phyloP scores from a whole-genome alignment of 768 basidiomycete species.

The Serendipita sp. region DNA sequence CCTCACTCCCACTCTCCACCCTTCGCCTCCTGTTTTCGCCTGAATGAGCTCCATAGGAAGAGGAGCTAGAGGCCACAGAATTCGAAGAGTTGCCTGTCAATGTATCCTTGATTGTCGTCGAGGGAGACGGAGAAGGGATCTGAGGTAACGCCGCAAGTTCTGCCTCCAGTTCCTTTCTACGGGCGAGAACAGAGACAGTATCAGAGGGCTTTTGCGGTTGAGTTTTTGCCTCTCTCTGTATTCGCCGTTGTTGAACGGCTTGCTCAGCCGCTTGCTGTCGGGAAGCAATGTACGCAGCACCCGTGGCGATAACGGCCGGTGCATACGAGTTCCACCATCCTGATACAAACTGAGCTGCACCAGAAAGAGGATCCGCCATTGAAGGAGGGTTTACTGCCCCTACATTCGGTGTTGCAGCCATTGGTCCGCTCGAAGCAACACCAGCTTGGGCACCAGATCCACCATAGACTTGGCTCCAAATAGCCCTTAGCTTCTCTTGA shows the following conservation, averaged over 20 bases:
- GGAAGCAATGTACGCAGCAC: conserved; percentile 37
- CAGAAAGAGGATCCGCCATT: conserved; percentile 37
- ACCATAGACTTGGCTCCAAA: conserved; percentile 50
- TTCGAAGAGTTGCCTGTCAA: conserved; percentile 2
- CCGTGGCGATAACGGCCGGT: conserved; percentile 50
- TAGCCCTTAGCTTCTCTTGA: conserved; percentile 40
- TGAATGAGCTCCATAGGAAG: background rate
- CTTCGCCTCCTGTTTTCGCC: conserved; percentile 6
- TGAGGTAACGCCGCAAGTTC: conserved; percentile 35
- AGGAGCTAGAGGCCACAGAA: background rate
- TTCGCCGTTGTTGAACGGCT: conserved; percentile 18
- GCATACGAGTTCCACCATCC: conserved; percentile 69
- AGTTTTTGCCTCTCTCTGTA: background rate
- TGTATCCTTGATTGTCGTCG: background rate
- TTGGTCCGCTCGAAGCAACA: conserved; percentile 8
- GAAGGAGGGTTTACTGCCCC: conserved; percentile 20
- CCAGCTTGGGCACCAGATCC: conserved; percentile 19
- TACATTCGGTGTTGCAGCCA: conserved; percentile 6
- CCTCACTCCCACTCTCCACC: conserved; percentile 55
- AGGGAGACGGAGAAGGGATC: background rate
- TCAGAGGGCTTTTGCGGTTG: background rate
- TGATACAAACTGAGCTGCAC: conserved; percentile 47
- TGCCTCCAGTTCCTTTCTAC: conserved; percentile 36
- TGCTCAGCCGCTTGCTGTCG: conserved; percentile 30
- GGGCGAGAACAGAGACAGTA: conserved; percentile 21